phyloP scores from a whole-genome alignment of 2,329 filamentous ascomycete genomes.

The Botrytis squamosa region DNA sequence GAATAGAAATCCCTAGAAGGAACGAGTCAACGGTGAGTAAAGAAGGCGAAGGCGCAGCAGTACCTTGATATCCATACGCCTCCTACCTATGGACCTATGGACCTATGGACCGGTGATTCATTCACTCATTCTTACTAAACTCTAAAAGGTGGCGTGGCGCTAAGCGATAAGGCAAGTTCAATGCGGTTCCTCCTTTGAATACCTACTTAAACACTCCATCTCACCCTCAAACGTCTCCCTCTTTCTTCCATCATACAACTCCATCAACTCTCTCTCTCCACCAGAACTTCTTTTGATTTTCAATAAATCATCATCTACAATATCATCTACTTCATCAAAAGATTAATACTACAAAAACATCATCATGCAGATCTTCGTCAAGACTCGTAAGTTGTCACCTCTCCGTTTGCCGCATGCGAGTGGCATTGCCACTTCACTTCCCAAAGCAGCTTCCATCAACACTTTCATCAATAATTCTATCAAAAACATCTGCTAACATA shows the following conservation, averaged over 20 bases:
- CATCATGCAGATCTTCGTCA: constrained; percentile 95
- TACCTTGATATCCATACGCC: neutral
- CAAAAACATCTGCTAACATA: constrained; percentile 61
- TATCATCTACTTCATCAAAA: constrained; percentile 21
- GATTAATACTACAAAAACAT: constrained; percentile 25
- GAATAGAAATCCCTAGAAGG: constrained; percentile 4
- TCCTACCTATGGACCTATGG: neutral
- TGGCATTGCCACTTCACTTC: constrained; percentile 48
- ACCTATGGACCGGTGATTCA: constrained; percentile 1
- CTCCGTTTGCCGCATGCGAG: constrained; percentile 27
- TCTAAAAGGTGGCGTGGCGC: constrained; percentile 14
- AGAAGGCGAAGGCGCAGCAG: constrained; percentile 20
- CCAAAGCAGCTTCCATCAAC: constrained; percentile 47
- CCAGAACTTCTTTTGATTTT: constrained; percentile 5
- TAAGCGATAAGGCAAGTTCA: constrained; percentile 20
- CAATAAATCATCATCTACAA: constrained; percentile 21
- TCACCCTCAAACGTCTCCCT: constrained; percentile 29
- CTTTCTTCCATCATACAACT: constrained; percentile 13
- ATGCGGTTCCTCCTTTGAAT: neutral
- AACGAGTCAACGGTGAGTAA: constrained; percentile 5
- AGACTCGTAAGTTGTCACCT: constrained; percentile 70
- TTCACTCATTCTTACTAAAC: neutral
- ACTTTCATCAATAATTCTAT: constrained; percentile 42
- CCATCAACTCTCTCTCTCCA: constrained; percentile 12
- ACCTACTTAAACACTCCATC: constrained; percentile 25